Conservation (phyloP, 2,329 filamentous ascomycete species). For the Pseudopithomyces chartarum region DNA sequence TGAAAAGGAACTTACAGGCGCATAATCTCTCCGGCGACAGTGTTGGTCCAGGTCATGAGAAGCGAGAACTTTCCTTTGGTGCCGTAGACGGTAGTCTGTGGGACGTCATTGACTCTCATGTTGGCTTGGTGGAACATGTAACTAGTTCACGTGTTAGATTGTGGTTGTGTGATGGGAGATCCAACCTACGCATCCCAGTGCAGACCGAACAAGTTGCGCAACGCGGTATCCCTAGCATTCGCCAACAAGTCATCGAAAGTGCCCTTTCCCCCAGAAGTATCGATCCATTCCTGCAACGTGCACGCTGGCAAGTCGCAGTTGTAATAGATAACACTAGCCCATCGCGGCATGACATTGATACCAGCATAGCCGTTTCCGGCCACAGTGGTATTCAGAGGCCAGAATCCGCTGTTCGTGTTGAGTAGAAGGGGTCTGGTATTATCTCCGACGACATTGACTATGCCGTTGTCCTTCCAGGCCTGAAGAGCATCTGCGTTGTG, state of each 20-base stretch:
- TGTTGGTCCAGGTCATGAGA: slow-evolving; percentile 63
- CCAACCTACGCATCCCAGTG: slow-evolving; percentile 53
- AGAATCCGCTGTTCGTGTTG: slow-evolving; percentile 59
- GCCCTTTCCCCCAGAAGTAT: slow-evolving; percentile 61
- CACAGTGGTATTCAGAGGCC: slow-evolving; percentile 60
- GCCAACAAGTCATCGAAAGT: slow-evolving; percentile 58
- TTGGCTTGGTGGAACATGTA: slow-evolving; percentile 72
- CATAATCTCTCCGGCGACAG: slow-evolving; percentile 58
- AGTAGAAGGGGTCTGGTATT: slow-evolving; percentile 63
- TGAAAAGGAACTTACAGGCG: slow-evolving; percentile 46
- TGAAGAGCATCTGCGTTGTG: slow-evolving; percentile 67
- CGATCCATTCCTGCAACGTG: slow-evolving; percentile 64
- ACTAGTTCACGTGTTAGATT: slow-evolving; percentile 19
- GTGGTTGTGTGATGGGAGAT: background rate
- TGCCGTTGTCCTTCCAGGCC: slow-evolving; percentile 65
- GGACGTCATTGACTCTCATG: slow-evolving; percentile 55
- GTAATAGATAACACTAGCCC: slow-evolving; percentile 67
- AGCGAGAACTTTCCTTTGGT: slow-evolving; percentile 55
- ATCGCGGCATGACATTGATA: slow-evolving; percentile 63
- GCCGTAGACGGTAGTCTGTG: slow-evolving; percentile 55
- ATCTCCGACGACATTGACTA: slow-evolving; percentile 65
- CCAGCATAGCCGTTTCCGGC: slow-evolving; percentile 60
- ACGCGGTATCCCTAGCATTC: slow-evolving; percentile 58
- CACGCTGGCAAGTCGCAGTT: slow-evolving; percentile 64
- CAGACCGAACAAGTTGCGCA: slow-evolving; percentile 61